These are phyloP conservation scores for Aspergillus olivimuriae DNA, from an alignment of 495 filamentous ascomycete species.

Conservation along the genomic window DNA sequence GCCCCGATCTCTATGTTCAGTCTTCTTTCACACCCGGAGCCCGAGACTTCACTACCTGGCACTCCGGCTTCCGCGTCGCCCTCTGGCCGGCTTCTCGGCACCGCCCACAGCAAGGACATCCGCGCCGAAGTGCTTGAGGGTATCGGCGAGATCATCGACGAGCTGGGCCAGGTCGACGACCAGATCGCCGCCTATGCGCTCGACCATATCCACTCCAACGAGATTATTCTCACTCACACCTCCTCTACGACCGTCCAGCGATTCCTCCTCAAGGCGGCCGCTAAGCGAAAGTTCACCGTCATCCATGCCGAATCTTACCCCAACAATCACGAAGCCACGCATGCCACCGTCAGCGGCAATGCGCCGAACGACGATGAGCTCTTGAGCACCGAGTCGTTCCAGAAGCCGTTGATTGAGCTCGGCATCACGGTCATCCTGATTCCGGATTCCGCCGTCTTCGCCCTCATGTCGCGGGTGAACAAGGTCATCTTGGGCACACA, in stretches of 20 bases:
- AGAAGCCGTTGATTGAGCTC: constrained; percentile 66
- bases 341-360: constrained; percentile 52
- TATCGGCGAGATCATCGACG: constrained; percentile 86
- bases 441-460: constrained; percentile 77
- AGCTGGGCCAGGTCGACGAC: constrained; percentile 80
- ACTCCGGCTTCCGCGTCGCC: constrained; percentile 40
- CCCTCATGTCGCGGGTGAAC: constrained; percentile 87
- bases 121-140: constrained; percentile 85
- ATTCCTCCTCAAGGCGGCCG: constrained; percentile 76
- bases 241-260: constrained; percentile 77
- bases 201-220: constrained; percentile 84
- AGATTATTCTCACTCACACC: constrained; percentile 79
- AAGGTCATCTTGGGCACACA: constrained; percentile 88
- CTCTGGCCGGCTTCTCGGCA: constrained; percentile 26
- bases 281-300: constrained; percentile 82
- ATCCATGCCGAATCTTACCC: constrained; percentile 69
- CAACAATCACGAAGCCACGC: constrained; percentile 57
- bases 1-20: constrained; percentile 72
- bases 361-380: constrained; percentile 37
- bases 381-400: constrained; percentile 51
- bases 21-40: constrained; percentile 59
- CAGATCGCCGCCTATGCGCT: constrained; percentile 81
- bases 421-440: constrained; percentile 78
- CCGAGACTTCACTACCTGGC: constrained; percentile 38
- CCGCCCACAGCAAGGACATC: constrained; percentile 49